A percentile compares a stretch with the other conserved stretches of the same genome.
phyloP scores from a whole-genome alignment of 2,329 filamentous ascomycete species.

The Dissoconium aciculare region DNA sequence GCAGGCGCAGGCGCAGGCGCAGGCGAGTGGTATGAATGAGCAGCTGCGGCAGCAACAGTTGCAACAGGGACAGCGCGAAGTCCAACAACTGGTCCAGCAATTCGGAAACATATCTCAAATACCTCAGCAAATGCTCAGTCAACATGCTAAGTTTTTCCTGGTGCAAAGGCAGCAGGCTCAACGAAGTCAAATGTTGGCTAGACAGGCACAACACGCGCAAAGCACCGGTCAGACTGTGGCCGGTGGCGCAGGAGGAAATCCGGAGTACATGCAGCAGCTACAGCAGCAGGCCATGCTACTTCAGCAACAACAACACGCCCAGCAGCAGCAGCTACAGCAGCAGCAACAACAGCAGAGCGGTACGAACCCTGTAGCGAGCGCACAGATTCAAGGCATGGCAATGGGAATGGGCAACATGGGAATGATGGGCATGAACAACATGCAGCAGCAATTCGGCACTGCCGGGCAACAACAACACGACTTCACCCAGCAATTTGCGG shows the following conservation, averaged over 20 bases:
- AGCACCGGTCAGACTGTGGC: constrained; percentile 12
- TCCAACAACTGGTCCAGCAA: constrained; percentile 10
- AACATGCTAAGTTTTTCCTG: no score
- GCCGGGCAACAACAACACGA: constrained; percentile 10
- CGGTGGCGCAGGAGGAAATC: constrained; percentile 11
- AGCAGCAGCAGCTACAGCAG: constrained; percentile 11
- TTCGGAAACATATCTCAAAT: constrained; percentile 12
- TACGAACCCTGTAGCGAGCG: constrained; percentile 2
- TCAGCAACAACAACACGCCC: no score
- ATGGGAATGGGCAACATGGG: constrained; percentile 11
- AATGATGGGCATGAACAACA: constrained; percentile 6
- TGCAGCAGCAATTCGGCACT: constrained; percentile 6
- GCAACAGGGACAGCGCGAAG: constrained; percentile 11
- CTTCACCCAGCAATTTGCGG: constrained; percentile 17
- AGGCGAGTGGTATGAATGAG: constrained; percentile 12
- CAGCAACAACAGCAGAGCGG: constrained; percentile 6
- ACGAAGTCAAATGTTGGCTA: constrained; percentile 13
- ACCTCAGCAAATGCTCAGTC: no score
- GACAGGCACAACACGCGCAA: constrained; percentile 11
- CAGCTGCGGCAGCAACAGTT: constrained; percentile 11
- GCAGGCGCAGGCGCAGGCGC: constrained; percentile 13
- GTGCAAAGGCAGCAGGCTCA: constrained; percentile 13
- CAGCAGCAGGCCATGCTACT: constrained; percentile 18
- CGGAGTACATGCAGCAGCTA: constrained; percentile 23
- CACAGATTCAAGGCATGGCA: constrained; percentile 13